These are phyloP conservation scores for Sporothrix euskadiensis DNA, from an alignment of 2,329 filamentous ascomycete genomes.

Conservation along the genomic window DNA sequence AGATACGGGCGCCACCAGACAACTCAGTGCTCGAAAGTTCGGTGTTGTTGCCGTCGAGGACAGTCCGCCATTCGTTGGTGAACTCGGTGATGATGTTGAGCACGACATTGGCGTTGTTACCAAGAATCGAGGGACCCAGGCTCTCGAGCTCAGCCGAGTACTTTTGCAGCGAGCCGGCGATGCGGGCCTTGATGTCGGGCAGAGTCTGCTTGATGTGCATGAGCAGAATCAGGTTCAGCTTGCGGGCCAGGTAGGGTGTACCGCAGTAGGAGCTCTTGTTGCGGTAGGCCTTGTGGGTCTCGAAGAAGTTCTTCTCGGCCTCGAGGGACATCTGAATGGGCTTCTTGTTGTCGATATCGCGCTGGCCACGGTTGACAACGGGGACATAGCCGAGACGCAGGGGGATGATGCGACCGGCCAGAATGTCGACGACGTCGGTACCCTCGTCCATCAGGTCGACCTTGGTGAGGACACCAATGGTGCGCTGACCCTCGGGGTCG, in stretches of 20 bases:
- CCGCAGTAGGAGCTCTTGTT: constrained; percentile 99
- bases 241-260: constrained; percentile 92
- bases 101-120: constrained; percentile 94
- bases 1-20: constrained; percentile 95
- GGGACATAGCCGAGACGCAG: constrained; percentile 90
- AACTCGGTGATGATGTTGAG: constrained; percentile 99
- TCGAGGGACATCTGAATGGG: constrained; percentile 87
- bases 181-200: constrained; percentile 96
- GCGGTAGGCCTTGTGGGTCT: constrained; percentile 96
- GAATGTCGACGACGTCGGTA: constrained; percentile 94
- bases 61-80: constrained; percentile 93
- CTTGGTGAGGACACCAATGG: constrained; percentile 94
- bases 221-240: constrained; percentile 98
- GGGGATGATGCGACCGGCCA: constrained; percentile 95
- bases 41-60: constrained; percentile 93
- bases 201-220: constrained; percentile 99
- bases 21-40: constrained; percentile 93
- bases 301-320: constrained; percentile 94
- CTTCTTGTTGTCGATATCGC: constrained; percentile 98
- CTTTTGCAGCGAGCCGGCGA: constrained; percentile 90
- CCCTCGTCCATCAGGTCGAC: constrained; percentile 98
- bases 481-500: constrained; percentile 88
- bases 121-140: constrained; percentile 90
- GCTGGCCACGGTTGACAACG: constrained; percentile 95
- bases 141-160: constrained; percentile 79